Conservation (phyloP, 2,329 filamentous ascomycete genomes). For the Lasiodiplodia sp. region DNA sequence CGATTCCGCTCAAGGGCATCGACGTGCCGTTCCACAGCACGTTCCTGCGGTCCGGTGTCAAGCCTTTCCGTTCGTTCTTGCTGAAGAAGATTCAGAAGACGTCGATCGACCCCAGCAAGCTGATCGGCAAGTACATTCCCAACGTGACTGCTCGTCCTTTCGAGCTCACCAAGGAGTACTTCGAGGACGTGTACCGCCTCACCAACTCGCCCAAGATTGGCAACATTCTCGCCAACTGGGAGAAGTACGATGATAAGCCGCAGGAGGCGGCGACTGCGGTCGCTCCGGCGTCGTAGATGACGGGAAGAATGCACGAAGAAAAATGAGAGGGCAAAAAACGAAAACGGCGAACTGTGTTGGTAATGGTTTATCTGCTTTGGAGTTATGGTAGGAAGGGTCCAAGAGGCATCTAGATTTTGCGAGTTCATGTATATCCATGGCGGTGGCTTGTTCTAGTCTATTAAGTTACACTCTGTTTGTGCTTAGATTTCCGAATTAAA, state of each 20-base stretch:
- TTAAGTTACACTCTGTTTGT: slow-evolving; percentile 3
- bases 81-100: slow-evolving; percentile 99
- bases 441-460: slow-evolving; percentile 11
- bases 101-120: slow-evolving; percentile 94
- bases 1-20: slow-evolving; percentile 95
- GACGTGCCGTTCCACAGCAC: slow-evolving; percentile 99
- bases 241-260: slow-evolving; percentile 58
- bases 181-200: slow-evolving; percentile 95
- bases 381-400: neutral
- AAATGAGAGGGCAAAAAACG: slow-evolving; percentile 18
- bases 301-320: neutral
- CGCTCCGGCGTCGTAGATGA: slow-evolving; percentile 18
- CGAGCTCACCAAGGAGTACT: slow-evolving; percentile 96
- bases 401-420: slow-evolving; percentile 17
- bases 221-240: slow-evolving; percentile 79
- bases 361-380: slow-evolving; percentile 20
- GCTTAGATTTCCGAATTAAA: slow-evolving; percentile 12
- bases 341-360: slow-evolving; percentile 13
- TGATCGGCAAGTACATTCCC: slow-evolving; percentile 98
- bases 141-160: slow-evolving; percentile 98
- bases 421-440: slow-evolving; percentile 22
- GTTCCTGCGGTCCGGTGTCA: slow-evolving; percentile 96
- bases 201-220: slow-evolving; percentile 83
- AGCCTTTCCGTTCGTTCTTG: slow-evolving; percentile 97
- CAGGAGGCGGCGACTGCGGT: slow-evolving; percentile 36